Base-by-base conservation (phyloP, 176 grass and related monocot genomes). In the Eleusine indica region DNA sequence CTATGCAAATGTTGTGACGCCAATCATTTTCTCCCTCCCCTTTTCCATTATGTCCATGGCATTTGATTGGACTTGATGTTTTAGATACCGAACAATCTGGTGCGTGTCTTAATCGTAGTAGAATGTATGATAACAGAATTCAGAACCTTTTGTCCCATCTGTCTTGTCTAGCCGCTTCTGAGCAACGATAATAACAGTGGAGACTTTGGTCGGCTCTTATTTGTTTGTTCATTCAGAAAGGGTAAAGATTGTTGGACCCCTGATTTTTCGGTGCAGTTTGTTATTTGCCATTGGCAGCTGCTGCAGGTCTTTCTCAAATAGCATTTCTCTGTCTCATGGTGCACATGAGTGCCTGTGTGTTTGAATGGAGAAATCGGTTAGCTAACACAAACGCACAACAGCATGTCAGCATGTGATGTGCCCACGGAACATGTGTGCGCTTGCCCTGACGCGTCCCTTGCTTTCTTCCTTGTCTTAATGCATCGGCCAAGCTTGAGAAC, bases 371-470 rank as follows among this genome's bases (percentile, higher is more conserved):
- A 72, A 85, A 53, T 29, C 32, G 21, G 54, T 63, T 71, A 64
- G 22, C 30, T 0, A 38, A 35, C 25, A 38, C 22, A 84, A 56
- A 73, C 19, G n/a, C 74, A n/a, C 25, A 48, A 61, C 65, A 61
- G 2, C 44, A 56, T n/a, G 52, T 6, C 19, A 48, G 1, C 69
- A 53, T 75, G 72, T 63, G 86, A 19, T 25, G 58, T 4, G 13
- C 35, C 46, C 71, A 57, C 78, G 25, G 25, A 40, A 49, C 28
- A 46, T 14, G 28, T 13, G 78, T 79, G 82, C 56, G 82, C 54
- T 83, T 83, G 71, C 46, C 76, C 57, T 43, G 85, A 84, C 75
- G 84, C 69, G 84, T 82, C 69, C 80, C 15, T 75, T 37, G 81
- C 81, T 83, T 91, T 49, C 30, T 14, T 40, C 64, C 74, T 10